Percentiles rank a stretch among this genome's conserved stretches.
phyloP scores from a whole-genome alignment of 2,329 filamentous ascomycete species.

The Trichoderma semiorbis region DNA sequence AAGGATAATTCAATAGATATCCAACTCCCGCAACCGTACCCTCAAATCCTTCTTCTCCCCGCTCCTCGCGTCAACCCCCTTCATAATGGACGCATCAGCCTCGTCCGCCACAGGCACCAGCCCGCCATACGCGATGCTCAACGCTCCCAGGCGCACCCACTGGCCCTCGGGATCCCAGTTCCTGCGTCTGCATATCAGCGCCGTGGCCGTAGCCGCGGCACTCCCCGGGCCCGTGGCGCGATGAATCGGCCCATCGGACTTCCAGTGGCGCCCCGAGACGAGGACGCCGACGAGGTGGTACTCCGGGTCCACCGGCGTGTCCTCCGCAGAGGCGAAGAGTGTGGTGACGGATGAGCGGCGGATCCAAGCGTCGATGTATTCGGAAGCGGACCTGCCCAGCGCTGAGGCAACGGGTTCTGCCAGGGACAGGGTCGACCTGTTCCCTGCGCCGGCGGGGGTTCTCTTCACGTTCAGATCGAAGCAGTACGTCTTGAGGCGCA shows the following conservation, averaged over 20 bases:
- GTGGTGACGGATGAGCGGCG: constrained; percentile 24
- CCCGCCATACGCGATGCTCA: constrained; percentile 28
- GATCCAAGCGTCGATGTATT: constrained; percentile 21
- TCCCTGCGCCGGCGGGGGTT: constrained; percentile 11
- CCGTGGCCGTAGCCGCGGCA: constrained; percentile 25
- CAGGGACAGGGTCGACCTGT: not conserved
- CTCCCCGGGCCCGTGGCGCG: not conserved
- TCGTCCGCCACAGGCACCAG: constrained; percentile 24
- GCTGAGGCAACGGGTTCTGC: constrained; percentile 18
- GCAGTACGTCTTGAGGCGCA: constrained; percentile 35
- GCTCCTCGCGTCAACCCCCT: constrained; percentile 27
- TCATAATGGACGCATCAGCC: constrained; percentile 27
- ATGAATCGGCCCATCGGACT: not conserved
- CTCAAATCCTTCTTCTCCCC: constrained; percentile 25
- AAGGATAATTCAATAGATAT: constrained; percentile 30
- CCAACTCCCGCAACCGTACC: constrained; percentile 32
- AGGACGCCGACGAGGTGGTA: constrained; percentile 29
- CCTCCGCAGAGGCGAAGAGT: constrained; percentile 15
- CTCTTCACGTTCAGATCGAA: constrained; percentile 30
- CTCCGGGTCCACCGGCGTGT: constrained; percentile 12
- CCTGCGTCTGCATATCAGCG: constrained; percentile 30
- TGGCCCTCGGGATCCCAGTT: constrained; percentile 28
- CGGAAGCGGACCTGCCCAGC: constrained; percentile 24
- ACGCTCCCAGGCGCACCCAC: constrained; percentile 32
- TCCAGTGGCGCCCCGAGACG: constrained; percentile 33